Base-by-base conservation (phyloP, 2,329 filamentous ascomycete genomes). In the Cryphonectria nitschkei region DNA sequence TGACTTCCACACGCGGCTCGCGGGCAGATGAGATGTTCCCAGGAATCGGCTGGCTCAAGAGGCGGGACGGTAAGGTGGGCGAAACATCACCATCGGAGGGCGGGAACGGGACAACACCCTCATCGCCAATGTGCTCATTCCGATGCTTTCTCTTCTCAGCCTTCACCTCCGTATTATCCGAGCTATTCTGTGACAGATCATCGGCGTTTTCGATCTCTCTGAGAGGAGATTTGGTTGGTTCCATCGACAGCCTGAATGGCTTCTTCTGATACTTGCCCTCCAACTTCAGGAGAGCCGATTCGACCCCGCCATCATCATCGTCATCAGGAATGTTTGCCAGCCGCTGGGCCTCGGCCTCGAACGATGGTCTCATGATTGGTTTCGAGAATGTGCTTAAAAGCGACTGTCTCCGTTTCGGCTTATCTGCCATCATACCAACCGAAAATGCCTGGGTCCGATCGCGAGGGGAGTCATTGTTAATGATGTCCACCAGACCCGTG, bases 261-360 rank as follows among this genome's bases (percentile, higher is more conserved):
- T 80, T 88, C 75, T 86, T 90, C 77, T 91, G 87, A 75, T 91
- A 96, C 75, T 89, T 95, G 13, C 96, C 96, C 82, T 99, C 96
- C 0, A 99, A 86, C 77, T 98, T 99, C 75, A 95, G 82, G 66
- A 99, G 80, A 0, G 96, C 93, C n/a, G 95, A 94, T 78, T 98
- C 96, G 37, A 98, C 90, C 16, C 95, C 95, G 8, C 94, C 94
- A 77, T 97, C 93, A 62, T 92, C 91, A 72, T 90, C 87, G 52
- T 97, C 93, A 77, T 98, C 95, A 0, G 95, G 94, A 37, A 98
- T 93, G 69, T 93, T 90, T 2, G 95, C 93, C 68, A 99, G 88
- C 75, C 93, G 93, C 71, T 95, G 90, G 0, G 97, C 93, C 76
- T 97, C 94, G 2, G 88, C 91, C 79, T 98, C 94, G 75, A 98